phyloP scores from a whole-genome alignment of 75 land plant species.

The Larix kaempferi region DNA sequence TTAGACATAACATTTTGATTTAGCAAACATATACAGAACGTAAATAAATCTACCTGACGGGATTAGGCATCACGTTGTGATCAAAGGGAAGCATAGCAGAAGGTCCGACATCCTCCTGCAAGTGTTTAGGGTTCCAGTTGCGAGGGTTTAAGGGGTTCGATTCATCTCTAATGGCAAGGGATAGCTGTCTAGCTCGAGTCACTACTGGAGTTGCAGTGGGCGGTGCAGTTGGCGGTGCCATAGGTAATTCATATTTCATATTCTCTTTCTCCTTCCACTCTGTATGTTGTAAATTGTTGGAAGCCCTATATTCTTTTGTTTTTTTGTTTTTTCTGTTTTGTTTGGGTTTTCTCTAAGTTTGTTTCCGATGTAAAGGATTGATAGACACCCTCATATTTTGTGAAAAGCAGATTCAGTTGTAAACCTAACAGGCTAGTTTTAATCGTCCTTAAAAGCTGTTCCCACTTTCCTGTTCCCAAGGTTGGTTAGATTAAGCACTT shows the following conservation, averaged over 20 bases:
- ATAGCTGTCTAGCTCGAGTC: slow-evolving; percentile 73
- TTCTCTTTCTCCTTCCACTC: slow-evolving; percentile 11
- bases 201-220: slow-evolving; percentile 76
- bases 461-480: too few species aligned
- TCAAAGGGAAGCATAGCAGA: background rate
- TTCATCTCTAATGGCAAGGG: slow-evolving; percentile 50
- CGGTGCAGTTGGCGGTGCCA: slow-evolving; percentile 86
- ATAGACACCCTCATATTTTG: too few species aligned
- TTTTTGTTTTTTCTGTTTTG: slow-evolving; percentile 5
- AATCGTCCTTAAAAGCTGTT: too few species aligned
- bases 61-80: too few species aligned
- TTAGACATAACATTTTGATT: too few species aligned
- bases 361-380: too few species aligned
- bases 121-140: background rate
- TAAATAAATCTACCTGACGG: too few species aligned
- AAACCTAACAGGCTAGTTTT: too few species aligned
- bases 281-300: background rate
- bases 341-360: background rate
- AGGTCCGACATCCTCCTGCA: background rate
- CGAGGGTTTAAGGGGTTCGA: background rate
- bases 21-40: too few species aligned
- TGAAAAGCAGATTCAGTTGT: too few species aligned
- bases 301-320: background rate
- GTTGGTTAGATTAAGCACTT: too few species aligned
- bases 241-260: slow-evolving; percentile 32